Percentiles rank a stretch among this genome's conserved stretches.
These are phyloP conservation scores for Pelargonium citronellum DNA, from an alignment of 441 rosid species.

Conservation along the genomic window DNA sequence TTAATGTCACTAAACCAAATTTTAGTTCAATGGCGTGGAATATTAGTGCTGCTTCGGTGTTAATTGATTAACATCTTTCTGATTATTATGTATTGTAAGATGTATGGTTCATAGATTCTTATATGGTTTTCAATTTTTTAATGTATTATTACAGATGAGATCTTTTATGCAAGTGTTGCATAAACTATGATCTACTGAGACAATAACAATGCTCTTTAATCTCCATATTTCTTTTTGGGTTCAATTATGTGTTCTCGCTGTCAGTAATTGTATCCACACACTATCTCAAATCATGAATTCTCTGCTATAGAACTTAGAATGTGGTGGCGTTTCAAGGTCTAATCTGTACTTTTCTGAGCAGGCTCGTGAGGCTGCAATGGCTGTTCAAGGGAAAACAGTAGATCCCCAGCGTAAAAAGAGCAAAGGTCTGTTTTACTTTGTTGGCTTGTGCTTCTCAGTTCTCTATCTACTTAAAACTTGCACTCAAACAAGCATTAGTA, in stretches of 20 bases:
- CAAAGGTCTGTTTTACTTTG: conserved; percentile 54
- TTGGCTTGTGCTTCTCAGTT: neutral
- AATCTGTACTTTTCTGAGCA: conserved; percentile 27
- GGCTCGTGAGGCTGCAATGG: conserved; percentile 96
- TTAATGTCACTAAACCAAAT: neutral
- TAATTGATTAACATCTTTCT: neutral
- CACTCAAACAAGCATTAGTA: neutral
- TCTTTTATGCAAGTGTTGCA: neutral
- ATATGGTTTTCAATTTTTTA: neutral
- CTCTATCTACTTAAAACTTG: neutral
- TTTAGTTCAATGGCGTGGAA: neutral
- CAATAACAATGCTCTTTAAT: neutral
- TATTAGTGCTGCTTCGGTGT: neutral
- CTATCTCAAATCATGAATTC: neutral
- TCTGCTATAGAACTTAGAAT: neutral
- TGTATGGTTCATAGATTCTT: neutral
- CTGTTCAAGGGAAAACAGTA: conserved; percentile 81
- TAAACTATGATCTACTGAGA: neutral
- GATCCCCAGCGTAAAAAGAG: conserved; percentile 93
- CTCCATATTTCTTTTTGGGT: neutral
- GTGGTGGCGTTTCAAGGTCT: conserved; percentile 1
- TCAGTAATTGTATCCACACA: neutral
- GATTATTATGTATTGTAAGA: neutral
- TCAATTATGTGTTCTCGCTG: conserved; percentile 1
- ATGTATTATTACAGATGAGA: neutral